Percentiles rank a stretch among this genome's conserved stretches.
phyloP scores from a whole-genome alignment of 2,329 filamentous ascomycete genomes.

The Claviceps capensis region DNA sequence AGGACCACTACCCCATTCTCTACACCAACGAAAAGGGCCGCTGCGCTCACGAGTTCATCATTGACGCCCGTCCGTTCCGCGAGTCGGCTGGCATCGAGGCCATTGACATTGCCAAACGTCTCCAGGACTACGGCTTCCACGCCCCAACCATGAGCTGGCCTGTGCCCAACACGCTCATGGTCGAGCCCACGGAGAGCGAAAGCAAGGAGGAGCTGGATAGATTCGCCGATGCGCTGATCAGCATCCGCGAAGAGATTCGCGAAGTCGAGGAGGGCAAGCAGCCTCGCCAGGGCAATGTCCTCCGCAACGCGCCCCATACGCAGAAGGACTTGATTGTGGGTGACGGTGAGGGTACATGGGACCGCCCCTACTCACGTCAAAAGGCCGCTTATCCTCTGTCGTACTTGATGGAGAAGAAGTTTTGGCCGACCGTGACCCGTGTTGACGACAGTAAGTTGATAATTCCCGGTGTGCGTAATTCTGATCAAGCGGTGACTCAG shows the following conservation, averaged over 20 bases:
- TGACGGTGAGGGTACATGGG: conserved; percentile 48
- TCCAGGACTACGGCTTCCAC: conserved; percentile 96
- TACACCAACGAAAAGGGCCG: conserved; percentile 82
- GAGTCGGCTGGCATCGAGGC: conserved; percentile 74
- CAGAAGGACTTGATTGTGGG: conserved; percentile 63
- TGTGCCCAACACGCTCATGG: conserved; percentile 91
- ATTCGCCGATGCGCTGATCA: conserved; percentile 80
- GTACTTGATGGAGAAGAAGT: conserved; percentile 88
- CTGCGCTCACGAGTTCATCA: conserved; percentile 95
- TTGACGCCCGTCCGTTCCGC: conserved; percentile 77
- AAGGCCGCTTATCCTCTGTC: conserved; percentile 76
- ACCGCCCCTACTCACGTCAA: conserved; percentile 67
- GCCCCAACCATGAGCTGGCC: conserved; percentile 96
- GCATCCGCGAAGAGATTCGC: conserved; percentile 73
- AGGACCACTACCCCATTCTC: conserved; percentile 77
- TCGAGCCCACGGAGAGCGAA: conserved; percentile 92
- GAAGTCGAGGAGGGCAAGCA: conserved; percentile 68
- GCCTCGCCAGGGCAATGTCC: conserved; percentile 63
- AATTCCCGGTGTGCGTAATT: background rate
- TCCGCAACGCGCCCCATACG: conserved; percentile 82
- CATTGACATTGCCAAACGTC: conserved; percentile 89
- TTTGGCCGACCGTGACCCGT: conserved; percentile 81
- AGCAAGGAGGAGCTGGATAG: conserved; percentile 84
- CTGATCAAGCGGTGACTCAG: background rate
- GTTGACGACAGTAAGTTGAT: conserved; percentile 66